Evolutionary conservation across 1,284 basidiomycete genomes (phyloP), one percentile per base, ranked within the genome.

Genomic region (Neolentinus lepideus): DNA sequence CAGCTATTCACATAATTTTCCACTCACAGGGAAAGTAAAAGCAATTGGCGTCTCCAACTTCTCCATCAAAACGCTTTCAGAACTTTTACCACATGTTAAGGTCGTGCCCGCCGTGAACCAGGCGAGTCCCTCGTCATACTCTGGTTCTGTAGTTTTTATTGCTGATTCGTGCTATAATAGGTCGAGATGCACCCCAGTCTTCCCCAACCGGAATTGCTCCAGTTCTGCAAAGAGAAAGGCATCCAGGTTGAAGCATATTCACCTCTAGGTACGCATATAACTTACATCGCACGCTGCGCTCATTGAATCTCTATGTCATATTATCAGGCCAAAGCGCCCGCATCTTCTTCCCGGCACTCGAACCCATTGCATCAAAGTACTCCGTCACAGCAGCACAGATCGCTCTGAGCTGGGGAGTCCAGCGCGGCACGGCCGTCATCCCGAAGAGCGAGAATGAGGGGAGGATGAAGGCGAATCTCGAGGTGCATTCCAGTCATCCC

Each of bases 91-190:
- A 55, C 66, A 63, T 1, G 66, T 64, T 46, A 70, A 64, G 57
- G 60, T 68, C 33, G 57, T 66, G 1, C 71, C 71, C 2, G 69
- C 66, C 1, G 62, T 61, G 25, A 71, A 71, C 60, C 70, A 72
- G 62, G 64, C 29, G n/a, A n/a, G n/a, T n/a, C n/a, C n/a, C n/a
- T n/a, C n/a, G n/a, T n/a, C n/a, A n/a, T n/a, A n/a, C n/a, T n/a
- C n/a, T n/a, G n/a, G n/a, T n/a, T n/a, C n/a, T n/a, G n/a, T n/a
- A n/a, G n/a, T n/a, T n/a, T n/a, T n/a, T n/a, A n/a, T n/a, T n/a
- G n/a, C n/a, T n/a, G n/a, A n/a, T n/a, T n/a, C n/a, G n/a, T n/a
- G n/a, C n/a, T n/a, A n/a, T n/a, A n/a, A n/a, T n/a, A n/a, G n/a
- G n/a, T 58, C 33, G 56, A 57, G 45, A 35, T 57, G 16, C 53